Base-by-base conservation (phyloP, 1,139 yeast species). In the Yamadazyma membranifaciens region DNA sequence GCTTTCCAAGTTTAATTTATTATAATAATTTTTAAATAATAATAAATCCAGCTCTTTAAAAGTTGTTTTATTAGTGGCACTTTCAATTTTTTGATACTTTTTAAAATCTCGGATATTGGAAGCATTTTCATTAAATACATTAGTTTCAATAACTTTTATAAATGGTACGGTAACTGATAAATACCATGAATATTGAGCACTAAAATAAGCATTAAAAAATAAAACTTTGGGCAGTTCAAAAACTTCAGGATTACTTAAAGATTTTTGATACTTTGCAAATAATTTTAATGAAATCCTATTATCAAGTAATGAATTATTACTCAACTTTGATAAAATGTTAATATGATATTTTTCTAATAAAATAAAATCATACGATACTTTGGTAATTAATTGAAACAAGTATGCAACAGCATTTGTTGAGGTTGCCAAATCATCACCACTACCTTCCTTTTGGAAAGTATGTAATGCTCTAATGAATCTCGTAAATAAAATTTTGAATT, bases 331-430 rank as follows among this genome's bases (percentile, higher is more conserved):
- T 26, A 66, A 47, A 22, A 70, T 67, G 39, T 71, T 73, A 27
- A 71, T 58, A 41, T 60, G 64, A 48, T 71, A 72, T 43, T 63
- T 67, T 40, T 72, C 78, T 45, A 72, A 55, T 26, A 71, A 54
- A 39, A 69, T 58, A 46, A 55, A 72, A 44, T 72, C 78, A 46
- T 66, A 65, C 1, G 73, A 62, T 6, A 67, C 66, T 45, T 68
- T 69, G 3, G 69, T 60, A 3, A 69, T 54, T 5, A 61, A 42
- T 43, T 64, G 69, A 26, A 69, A 41, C 15, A 69, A 47, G 27
- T 61, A 46, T 11, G 57, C 52, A 3, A 52, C 50, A 7, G 56
- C 45, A 33, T 40, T 49, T 6, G 45, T 40, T 6, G 47, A 46
- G 32, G 49, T 48, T 2, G 53, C 36, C 13, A 47, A 32, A 9